A percentile compares a stretch with the other conserved stretches of the same genome.
Evolutionary conservation across 2,329 filamentous ascomycete species (phyloP).

Genomic region (Scytalidium sp.): DNA sequence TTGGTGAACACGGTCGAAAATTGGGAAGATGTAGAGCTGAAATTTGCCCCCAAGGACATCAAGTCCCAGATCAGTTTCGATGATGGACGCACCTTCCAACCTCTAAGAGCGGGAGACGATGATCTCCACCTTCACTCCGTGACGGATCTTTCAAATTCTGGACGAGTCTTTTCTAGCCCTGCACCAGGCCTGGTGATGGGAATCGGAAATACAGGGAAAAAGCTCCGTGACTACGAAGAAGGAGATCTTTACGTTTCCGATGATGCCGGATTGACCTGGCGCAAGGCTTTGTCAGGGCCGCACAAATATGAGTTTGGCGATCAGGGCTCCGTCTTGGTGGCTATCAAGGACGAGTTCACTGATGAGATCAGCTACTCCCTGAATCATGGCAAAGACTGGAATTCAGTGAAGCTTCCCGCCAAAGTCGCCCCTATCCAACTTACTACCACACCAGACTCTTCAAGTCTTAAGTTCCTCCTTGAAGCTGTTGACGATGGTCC

Average conservation of each 20-base stretch:
- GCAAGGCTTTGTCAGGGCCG: conserved; percentile 68
- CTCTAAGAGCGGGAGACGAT: conserved; percentile 62
- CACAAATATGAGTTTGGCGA: conserved; percentile 98
- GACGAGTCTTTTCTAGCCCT: conserved; percentile 87
- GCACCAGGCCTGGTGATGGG: conserved; percentile 94
- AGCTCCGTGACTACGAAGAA: conserved; percentile 67
- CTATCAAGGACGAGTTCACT: conserved; percentile 68
- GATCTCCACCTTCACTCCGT: conserved; percentile 88
- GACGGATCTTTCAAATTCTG: conserved; percentile 77
- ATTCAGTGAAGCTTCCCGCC: conserved; percentile 63
- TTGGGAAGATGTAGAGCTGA: conserved; percentile 67
- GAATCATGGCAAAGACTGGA: conserved; percentile 86
- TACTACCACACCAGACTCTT: conserved; percentile 89
- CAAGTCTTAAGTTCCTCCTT: conserved; percentile 85
- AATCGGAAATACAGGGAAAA: conserved; percentile 82
- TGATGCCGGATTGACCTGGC: conserved; percentile 86
- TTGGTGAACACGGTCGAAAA: conserved; percentile 89
- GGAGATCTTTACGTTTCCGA: conserved; percentile 86
- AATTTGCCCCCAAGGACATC: conserved; percentile 60
- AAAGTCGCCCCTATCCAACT: conserved; percentile 71
- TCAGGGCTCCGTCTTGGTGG: conserved; percentile 83
- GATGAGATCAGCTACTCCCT: conserved; percentile 72
- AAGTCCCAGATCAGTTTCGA: conserved; percentile 89
- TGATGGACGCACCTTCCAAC: conserved; percentile 82
- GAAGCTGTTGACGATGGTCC: conserved; percentile 53